A percentile compares a stretch with the other conserved stretches of the same genome.
These are phyloP conservation scores for Suillus alpinus DNA, from an alignment of 768 basidiomycete species.

Conservation along the genomic window DNA sequence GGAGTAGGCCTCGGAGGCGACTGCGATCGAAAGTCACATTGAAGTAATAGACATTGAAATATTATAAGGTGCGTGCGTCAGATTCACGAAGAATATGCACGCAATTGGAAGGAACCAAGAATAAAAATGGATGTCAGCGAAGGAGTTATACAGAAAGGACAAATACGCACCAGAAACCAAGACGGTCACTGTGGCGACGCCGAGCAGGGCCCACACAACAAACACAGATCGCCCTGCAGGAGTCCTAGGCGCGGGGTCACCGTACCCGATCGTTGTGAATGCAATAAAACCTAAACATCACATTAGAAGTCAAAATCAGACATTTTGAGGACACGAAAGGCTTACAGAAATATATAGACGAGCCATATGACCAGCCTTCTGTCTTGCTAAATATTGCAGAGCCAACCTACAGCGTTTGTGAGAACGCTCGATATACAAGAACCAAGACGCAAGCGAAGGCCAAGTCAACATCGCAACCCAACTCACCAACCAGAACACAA, in stretches of 20 bases:
- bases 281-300: conserved; percentile 55
- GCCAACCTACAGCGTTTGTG: conserved; percentile 45
- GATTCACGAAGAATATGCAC: not conserved
- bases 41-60: not conserved
- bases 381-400: conserved; percentile 66
- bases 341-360: conserved; percentile 72
- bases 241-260: conserved; percentile 58
- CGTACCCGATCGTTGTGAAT: conserved; percentile 76
- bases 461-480: not conserved
- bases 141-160: not conserved
- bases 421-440: not conserved
- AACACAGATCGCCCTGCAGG: conserved; percentile 75
- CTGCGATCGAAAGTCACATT: conserved; percentile 27
- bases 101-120: not conserved
- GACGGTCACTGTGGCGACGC: conserved; percentile 74
- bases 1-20: conserved; percentile 65
- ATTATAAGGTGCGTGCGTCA: not conserved
- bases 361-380: conserved; percentile 65
- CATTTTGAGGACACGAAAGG: not conserved
- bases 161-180: conserved; percentile 58
- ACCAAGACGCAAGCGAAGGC: not conserved
- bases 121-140: not conserved
- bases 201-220: conserved; percentile 74
- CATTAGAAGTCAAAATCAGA: not conserved
- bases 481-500: conserved; percentile 76